Conservation (phyloP, 176 grass and related monocot species). For the Zea luxurians region DNA sequence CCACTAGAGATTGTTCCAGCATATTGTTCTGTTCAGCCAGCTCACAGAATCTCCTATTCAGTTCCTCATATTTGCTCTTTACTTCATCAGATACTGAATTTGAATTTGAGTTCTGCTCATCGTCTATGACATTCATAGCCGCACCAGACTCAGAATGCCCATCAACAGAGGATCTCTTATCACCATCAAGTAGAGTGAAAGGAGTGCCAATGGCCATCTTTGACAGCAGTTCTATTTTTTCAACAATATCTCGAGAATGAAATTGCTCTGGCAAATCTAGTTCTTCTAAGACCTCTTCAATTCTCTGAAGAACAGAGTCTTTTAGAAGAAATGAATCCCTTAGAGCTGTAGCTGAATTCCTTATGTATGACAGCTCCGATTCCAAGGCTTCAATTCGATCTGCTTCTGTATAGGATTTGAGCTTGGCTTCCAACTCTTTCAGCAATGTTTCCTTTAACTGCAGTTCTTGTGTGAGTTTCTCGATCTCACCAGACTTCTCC, state of each 20-base stretch:
- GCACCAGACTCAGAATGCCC: conserved; percentile 49
- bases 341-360: conserved; percentile 89
- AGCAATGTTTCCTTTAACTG: conserved; percentile 64
- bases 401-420: conserved; percentile 79
- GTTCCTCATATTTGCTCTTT: conserved; percentile 68
- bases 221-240: conserved; percentile 89
- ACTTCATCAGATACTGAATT: conserved; percentile 62
- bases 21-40: conserved; percentile 96
- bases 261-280: conserved; percentile 91
- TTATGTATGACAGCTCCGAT: conserved; percentile 91
- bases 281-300: conserved; percentile 97
- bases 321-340: conserved; percentile 96
- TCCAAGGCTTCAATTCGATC: conserved; percentile 99
- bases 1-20: conserved; percentile 91
- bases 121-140: conserved; percentile 47
- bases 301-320: conserved; percentile 95
- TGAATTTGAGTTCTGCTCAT: conserved; percentile 52
- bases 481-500: conserved; percentile 76
- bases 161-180: conserved; percentile 48
- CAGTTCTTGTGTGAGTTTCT: conserved; percentile 71
- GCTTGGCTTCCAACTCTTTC: conserved; percentile 71
- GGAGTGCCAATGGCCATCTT: conserved; percentile 65
- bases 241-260: conserved; percentile 86
- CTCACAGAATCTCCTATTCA: conserved; percentile 85
- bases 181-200: conserved; percentile 50